A percentile compares a stretch with the other conserved stretches of the same genome.
phyloP scores from a whole-genome alignment of 75 land plant species.

The Chamaecyparis obtusa region DNA sequence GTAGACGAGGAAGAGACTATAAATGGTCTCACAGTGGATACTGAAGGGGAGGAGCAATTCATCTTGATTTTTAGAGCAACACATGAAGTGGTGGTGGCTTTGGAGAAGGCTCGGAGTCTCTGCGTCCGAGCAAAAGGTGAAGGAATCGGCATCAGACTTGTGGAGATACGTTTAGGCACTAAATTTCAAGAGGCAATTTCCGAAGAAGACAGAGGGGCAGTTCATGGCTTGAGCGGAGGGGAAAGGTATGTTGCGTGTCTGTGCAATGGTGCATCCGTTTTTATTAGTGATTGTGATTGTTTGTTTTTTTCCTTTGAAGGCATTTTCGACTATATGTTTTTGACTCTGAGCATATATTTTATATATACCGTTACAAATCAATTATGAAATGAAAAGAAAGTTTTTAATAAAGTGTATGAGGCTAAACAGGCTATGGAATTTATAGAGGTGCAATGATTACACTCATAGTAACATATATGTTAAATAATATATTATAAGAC shows the following conservation, averaged over 20 bases:
- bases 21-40: neutral
- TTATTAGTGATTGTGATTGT: neutral
- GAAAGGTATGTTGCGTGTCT: neutral
- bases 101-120: neutral
- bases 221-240: neutral
- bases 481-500: too few species aligned
- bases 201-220: neutral
- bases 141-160: neutral
- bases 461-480: too few species aligned
- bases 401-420: too few species aligned
- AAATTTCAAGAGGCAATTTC: neutral
- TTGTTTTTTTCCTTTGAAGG: too few species aligned
- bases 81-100: neutral
- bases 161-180: neutral
- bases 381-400: too few species aligned
- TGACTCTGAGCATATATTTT: too few species aligned
- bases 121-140: neutral
- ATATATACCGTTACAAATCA: too few species aligned
- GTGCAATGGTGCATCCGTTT: neutral
- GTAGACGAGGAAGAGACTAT: neutral
- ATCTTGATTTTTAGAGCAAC: neutral
- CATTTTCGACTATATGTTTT: too few species aligned
- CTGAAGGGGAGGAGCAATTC: neutral
- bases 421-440: too few species aligned
- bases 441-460: too few species aligned